Conservation (phyloP, 345 rosid genomes). For the Heritiera fomes region DNA sequence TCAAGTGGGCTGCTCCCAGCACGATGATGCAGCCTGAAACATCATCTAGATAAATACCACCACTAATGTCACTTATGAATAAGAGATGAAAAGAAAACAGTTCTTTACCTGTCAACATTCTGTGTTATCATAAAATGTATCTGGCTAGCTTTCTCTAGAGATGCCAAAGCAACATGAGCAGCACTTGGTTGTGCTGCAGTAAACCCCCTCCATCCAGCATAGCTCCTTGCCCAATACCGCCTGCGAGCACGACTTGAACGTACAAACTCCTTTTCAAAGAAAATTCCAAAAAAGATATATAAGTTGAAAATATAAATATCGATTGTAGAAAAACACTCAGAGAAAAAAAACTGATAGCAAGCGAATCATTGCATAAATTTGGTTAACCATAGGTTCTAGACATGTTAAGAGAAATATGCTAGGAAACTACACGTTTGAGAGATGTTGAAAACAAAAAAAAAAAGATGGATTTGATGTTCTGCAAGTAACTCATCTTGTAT, state of each 20-base stretch:
- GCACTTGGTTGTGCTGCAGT: conserved; percentile 72
- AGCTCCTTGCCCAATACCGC: conserved; percentile 97
- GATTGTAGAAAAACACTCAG: background rate
- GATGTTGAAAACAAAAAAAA: background rate
- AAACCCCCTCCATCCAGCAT: conserved; percentile 91
- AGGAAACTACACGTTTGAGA: background rate
- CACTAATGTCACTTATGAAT: conserved; percentile 10
- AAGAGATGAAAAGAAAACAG: background rate
- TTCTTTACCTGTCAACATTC: conserved; percentile 78
- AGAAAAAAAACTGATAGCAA: background rate
- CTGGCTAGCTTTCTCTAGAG: conserved; percentile 74
- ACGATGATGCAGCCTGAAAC: conserved; percentile 75
- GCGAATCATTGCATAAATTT: background rate
- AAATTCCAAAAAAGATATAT: background rate
- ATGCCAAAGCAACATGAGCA: conserved; percentile 79
- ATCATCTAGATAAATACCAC: conserved; percentile 17
- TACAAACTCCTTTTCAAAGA: conserved; percentile 58
- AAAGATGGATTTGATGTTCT: background rate
- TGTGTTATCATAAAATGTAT: conserved; percentile 75
- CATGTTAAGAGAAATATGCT: background rate
- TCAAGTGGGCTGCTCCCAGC: conserved; percentile 91
- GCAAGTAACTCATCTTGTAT: background rate
- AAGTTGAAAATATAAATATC: conserved; percentile 13
- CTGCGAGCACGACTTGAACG: conserved; percentile 70
- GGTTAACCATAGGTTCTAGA: background rate